Evolutionary conservation across 345 rosid genomes (phyloP).

Genomic region (Lepidium aucheri): DNA sequence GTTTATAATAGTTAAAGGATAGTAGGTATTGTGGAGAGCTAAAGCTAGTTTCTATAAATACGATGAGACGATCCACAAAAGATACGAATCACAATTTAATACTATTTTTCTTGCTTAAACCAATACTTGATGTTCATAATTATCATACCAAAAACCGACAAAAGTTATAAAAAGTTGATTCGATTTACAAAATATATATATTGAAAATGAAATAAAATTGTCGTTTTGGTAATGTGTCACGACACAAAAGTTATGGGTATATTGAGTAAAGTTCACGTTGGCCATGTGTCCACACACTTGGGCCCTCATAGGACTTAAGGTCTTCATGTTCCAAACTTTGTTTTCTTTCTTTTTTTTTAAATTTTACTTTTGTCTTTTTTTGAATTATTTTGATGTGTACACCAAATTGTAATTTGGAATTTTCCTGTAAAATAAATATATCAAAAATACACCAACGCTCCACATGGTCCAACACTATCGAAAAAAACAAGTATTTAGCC

Average conservation of each 20-base stretch:
- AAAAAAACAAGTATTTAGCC: background rate
- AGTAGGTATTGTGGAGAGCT: constrained; percentile 14
- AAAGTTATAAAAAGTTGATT: background rate
- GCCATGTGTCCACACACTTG: constrained; percentile 23
- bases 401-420: constrained; percentile 14
- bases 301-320: constrained; percentile 16
- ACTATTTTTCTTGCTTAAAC: background rate
- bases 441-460: constrained; percentile 7
- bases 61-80: constrained; percentile 20
- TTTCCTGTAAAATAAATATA: background rate
- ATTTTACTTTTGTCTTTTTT: background rate
- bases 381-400: constrained; percentile 15
- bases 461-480: constrained; percentile 22
- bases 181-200: background rate
- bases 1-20: constrained; percentile 4
- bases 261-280: constrained; percentile 16
- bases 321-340: constrained; percentile 17
- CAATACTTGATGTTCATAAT: background rate
- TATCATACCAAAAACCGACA: constrained; percentile 19
- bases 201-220: background rate
- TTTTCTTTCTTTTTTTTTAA: background rate
- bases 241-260: constrained; percentile 5
- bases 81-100: constrained; percentile 9
- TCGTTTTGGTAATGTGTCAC: constrained; percentile 16
- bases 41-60: background rate